These are phyloP conservation scores for Entomortierella lignicola DNA, from an alignment of 192 early-diverging fungal species.

Conservation along the genomic window DNA sequence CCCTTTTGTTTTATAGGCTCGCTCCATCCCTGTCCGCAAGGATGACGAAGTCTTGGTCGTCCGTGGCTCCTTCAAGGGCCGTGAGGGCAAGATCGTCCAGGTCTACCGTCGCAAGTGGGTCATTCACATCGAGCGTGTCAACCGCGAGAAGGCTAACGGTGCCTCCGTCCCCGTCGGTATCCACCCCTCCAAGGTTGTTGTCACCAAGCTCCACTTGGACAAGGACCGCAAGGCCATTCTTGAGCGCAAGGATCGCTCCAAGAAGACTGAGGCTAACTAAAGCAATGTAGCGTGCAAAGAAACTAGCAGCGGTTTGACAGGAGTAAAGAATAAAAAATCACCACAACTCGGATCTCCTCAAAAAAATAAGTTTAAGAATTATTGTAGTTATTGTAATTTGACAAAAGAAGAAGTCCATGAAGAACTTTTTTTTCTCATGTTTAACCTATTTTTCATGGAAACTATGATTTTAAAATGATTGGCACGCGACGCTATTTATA, in stretches of 20 bases:
- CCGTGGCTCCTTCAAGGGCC: constrained; percentile 96
- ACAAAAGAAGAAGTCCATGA: too few relatives aligned
- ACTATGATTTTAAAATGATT: too few relatives aligned
- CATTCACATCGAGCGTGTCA: constrained; percentile 98
- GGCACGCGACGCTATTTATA: too few relatives aligned
- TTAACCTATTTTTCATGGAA: too few relatives aligned
- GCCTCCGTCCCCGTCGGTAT: constrained; percentile 90
- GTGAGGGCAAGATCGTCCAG: constrained; percentile 94
- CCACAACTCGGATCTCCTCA: too few relatives aligned
- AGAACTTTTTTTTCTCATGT: too few relatives aligned
- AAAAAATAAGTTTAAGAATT: too few relatives aligned
- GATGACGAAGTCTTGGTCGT: constrained; percentile 98
- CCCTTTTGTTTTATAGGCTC: constrained; percentile 61
- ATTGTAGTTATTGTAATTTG: too few relatives aligned
- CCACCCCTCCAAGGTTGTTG: constrained; percentile 98
- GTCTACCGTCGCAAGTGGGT: constrained; percentile 99
- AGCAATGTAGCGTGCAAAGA: too few relatives aligned
- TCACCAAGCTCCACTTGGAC: constrained; percentile 96
- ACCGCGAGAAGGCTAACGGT: constrained; percentile 98
- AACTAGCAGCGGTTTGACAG: too few relatives aligned
- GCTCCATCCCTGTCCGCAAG: constrained; percentile 96
- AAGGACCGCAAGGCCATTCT: constrained; percentile 95
- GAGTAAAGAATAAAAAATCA: too few relatives aligned
- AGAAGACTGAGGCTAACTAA: constrained; percentile 55
- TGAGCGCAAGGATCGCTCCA: constrained; percentile 84